Base-by-base conservation (phyloP, 148 eudicot genomes). In the Diospyros lotus region DNA sequence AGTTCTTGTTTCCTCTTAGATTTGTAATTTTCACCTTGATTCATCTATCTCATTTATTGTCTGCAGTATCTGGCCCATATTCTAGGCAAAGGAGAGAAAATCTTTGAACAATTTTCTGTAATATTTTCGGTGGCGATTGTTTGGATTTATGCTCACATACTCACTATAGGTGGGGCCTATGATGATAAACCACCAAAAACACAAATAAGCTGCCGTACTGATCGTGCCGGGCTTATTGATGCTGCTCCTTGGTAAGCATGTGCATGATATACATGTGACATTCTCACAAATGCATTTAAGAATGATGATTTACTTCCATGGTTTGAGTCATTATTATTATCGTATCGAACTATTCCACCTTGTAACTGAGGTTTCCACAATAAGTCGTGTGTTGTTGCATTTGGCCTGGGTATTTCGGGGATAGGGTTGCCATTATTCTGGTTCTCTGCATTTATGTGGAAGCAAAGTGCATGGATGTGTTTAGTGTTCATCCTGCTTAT, bases 151-250 rank as follows among this genome's bases (percentile, higher is more conserved):
- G 97, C 97, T 54, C 84, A 85, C 80, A 52, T 92, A 39, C 87
- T 92, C 44, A 92, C 97, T 39, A 88, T 85, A 40, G 92, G 92
- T 15, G 97, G 97, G 45, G 92, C 94, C 4, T 89, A 89, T 60
- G 90, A 83, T 80, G 60, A 88, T 71, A 77, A 80, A 44, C 79
- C 94, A 52, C 18, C 18, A 65, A 70, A 76, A 53, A 92, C 97
- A 60, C 94, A 92, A 72, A 0, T 58, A 44, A 89, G 92, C 73
- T 92, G 97, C 75, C 77, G 97, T 82, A 89, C 92, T 65, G 97
- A 92, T 73, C 94, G 97, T 77, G 86, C 94, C 75, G 94, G 90
- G 75, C 81, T 92, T 60, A 87, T 90, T 39, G 72, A 87, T 50
- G 88, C 77, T 50, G 90, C 97, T 73, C 86, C 88, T 14, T 92